Conservation (phyloP, 1,284 basidiomycete species). For the Rhodotorula sp. region DNA sequence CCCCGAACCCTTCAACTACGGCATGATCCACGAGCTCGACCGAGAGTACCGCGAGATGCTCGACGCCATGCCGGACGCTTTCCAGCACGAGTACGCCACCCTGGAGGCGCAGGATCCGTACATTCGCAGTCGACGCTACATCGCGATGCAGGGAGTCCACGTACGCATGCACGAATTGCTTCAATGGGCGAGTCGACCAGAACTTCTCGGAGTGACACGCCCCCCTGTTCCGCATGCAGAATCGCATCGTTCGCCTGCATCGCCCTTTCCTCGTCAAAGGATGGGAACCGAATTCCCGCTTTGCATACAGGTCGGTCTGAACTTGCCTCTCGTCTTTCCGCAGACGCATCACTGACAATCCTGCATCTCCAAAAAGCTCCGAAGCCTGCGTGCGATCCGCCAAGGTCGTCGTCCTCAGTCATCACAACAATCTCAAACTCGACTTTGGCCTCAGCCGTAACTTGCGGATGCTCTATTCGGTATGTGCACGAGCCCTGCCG, state of each 20-base stretch:
- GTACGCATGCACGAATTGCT: not conserved
- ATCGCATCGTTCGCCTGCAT: constrained; percentile 32
- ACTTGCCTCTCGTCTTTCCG: no score
- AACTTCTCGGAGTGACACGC: not conserved
- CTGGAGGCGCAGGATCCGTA: constrained; percentile 20
- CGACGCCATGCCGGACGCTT: constrained; percentile 21
- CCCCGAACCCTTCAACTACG: constrained; percentile 25
- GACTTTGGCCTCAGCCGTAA: constrained; percentile 19
- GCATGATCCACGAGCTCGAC: constrained; percentile 27
- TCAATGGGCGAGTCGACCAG: not conserved
- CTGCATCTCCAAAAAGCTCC: not conserved
- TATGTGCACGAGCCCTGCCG: not conserved
- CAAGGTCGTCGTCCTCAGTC: constrained; percentile 15
- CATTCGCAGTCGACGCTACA: constrained; percentile 15
- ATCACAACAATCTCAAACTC: constrained; percentile 25
- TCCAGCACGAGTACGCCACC: constrained; percentile 16
- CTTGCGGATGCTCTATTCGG: constrained; percentile 26
- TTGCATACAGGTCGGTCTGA: constrained; percentile 13
- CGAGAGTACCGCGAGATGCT: constrained; percentile 26
- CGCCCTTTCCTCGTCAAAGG: constrained; percentile 33
- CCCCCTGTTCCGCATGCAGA: constrained; percentile 3
- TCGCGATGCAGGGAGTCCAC: constrained; percentile 19
- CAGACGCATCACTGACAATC: not conserved
- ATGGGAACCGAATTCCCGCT: constrained; percentile 11
- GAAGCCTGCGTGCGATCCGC: constrained; percentile 28